Evolutionary conservation across 495 filamentous ascomycete species (phyloP).

Genomic region (Thermochaetoides thermophila): DNA sequence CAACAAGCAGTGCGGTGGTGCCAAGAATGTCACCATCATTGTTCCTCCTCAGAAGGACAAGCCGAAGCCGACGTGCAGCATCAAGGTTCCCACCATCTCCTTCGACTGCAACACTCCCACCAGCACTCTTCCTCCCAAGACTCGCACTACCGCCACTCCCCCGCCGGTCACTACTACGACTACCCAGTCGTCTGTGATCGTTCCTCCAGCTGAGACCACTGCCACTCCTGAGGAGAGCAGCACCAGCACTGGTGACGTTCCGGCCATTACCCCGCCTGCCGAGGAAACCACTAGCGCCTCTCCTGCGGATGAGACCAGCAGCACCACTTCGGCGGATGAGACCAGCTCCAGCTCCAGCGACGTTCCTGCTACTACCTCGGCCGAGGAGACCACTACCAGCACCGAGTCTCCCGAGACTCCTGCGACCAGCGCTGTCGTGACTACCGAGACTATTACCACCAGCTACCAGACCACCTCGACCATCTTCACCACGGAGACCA

Average conservation of each 20-base stretch:
- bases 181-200: constrained; percentile 5
- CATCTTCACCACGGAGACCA: constrained; percentile 41
- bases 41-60: constrained; percentile 43
- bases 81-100: constrained; percentile 61
- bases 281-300: constrained; percentile 5
- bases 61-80: constrained; percentile 42
- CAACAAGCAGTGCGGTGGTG: constrained; percentile 87
- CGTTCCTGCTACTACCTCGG: constrained; percentile 3
- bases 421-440: constrained; percentile 8
- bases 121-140: constrained; percentile 19
- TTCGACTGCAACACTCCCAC: constrained; percentile 60
- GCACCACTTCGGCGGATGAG: constrained; percentile 2
- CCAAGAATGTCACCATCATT: constrained; percentile 60
- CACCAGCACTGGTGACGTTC: constrained; percentile 3
- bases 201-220: too few relatives aligned
- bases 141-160: constrained; percentile 15
- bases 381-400: constrained; percentile 7
- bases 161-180: constrained; percentile 10
- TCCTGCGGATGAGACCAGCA: constrained; percentile 8
- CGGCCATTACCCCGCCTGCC: constrained; percentile 2
- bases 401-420: constrained; percentile 4
- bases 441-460: constrained; percentile 18
- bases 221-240: constrained; percentile 8
- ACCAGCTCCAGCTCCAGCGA: constrained; percentile 2
- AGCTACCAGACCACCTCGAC: constrained; percentile 39